Percentiles rank a stretch among this genome's conserved stretches.
phyloP scores from a whole-genome alignment of 352 stramenopile genomes.

The Heterotrichella gracilis region DNA sequence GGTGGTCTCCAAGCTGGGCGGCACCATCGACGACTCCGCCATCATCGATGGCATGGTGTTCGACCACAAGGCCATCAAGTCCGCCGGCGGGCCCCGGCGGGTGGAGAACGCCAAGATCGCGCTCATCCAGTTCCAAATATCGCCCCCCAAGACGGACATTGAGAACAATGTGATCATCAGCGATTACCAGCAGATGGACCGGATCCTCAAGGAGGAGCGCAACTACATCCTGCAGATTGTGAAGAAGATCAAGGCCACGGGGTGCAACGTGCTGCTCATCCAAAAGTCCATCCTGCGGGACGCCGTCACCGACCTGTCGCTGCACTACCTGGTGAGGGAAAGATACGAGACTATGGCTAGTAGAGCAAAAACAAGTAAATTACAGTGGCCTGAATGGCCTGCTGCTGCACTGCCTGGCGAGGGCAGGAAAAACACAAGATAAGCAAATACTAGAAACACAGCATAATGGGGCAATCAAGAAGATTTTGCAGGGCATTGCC shows the following conservation, averaged over 20 bases:
- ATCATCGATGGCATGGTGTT: slow-evolving; percentile 84
- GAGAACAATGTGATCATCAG: slow-evolving; percentile 99
- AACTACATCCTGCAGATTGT: slow-evolving; percentile 72
- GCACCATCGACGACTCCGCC: slow-evolving; percentile 95
- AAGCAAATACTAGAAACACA: no score
- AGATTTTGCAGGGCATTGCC: no score
- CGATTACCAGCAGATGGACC: slow-evolving; percentile 96
- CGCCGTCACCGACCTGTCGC: slow-evolving; percentile 90
- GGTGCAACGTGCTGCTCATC: slow-evolving; percentile 91
- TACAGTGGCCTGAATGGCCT: no score
- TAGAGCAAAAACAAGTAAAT: no score
- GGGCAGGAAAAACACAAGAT: no score
- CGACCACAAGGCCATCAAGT: slow-evolving; percentile 51
- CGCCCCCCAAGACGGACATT: slow-evolving; percentile 95
- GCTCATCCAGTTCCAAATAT: slow-evolving; percentile 95
- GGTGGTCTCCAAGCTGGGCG: slow-evolving; percentile 84
- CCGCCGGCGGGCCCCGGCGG: slow-evolving; percentile 31
- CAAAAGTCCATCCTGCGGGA: slow-evolving; percentile 97
- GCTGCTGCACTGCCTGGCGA: no score
- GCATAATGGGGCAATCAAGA: no score
- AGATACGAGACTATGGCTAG: no score
- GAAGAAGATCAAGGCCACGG: slow-evolving; percentile 83
- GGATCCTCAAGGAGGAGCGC: slow-evolving; percentile 81
- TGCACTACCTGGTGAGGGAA: slow-evolving; percentile 70
- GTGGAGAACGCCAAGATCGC: slow-evolving; percentile 95